phyloP scores from a whole-genome alignment of 2,329 filamentous ascomycete genomes.

The Didymella pinodella region DNA sequence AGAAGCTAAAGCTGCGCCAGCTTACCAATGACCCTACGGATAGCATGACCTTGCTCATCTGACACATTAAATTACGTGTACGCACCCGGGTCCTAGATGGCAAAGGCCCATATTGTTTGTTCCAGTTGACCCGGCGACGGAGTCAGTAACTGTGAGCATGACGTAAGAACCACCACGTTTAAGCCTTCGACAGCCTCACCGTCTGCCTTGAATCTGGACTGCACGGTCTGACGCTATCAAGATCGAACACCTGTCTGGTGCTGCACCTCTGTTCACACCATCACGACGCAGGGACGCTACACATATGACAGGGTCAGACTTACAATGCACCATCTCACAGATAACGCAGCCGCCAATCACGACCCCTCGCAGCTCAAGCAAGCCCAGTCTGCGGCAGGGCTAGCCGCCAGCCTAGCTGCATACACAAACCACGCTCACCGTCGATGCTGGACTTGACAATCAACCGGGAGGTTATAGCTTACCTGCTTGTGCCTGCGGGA shows the following conservation, averaged over 20 bases:
- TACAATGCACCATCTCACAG: background rate
- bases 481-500: background rate
- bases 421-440: background rate
- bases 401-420: slow-evolving; percentile 2
- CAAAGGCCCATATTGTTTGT: background rate
- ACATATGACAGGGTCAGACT: background rate
- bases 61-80: background rate
- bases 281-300: background rate
- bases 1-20: background rate
- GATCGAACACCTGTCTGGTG: background rate
- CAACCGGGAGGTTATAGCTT: background rate
- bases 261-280: background rate
- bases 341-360: background rate
- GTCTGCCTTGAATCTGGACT: background rate
- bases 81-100: background rate
- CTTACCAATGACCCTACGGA: background rate
- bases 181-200: background rate
- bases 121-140: background rate
- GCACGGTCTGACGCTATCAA: background rate
- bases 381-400: background rate
- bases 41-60: background rate
- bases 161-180: background rate
- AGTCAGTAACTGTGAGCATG: background rate
- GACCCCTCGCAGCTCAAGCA: background rate
- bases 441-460: background rate